A percentile compares a stretch with the other conserved stretches of the same genome.
Conservation (phyloP, 257 asterid species). For the Marsdenia floribunda region DNA sequence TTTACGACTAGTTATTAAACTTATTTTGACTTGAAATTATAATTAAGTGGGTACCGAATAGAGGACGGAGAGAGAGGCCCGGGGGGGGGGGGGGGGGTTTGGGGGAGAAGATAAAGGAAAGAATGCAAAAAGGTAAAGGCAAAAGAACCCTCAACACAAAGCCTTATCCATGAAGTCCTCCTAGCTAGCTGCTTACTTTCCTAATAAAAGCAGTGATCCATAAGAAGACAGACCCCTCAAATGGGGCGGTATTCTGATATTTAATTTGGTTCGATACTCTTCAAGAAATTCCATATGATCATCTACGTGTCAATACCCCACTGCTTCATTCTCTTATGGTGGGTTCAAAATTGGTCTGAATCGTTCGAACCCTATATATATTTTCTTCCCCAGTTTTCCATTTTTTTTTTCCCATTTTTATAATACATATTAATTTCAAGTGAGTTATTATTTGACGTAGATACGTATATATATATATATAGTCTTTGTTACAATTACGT, state of each 20-base stretch:
- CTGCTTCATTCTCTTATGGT: constrained; percentile 8
- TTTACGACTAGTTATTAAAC: no score
- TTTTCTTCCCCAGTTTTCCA: no score
- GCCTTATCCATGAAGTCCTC: constrained; percentile 10
- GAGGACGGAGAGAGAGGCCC: fast-evolving
- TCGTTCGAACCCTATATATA: no score
- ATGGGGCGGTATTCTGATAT: constrained; percentile 1
- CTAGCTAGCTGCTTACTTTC: neutral
- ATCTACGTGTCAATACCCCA: constrained; percentile 25
- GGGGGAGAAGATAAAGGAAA: neutral
- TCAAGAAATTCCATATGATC: neutral
- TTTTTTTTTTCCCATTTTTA: no score
- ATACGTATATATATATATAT: no score
- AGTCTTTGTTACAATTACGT: neutral
- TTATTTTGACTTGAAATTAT: no score
- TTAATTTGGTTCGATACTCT: neutral
- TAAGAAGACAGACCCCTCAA: constrained; percentile 4
- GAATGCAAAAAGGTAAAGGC: neutral
- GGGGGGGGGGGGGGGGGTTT: neutral
- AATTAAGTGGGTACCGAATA: no score
- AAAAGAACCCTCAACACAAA: constrained; percentile 24
- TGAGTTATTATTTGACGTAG: no score
- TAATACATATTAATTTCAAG: no score
- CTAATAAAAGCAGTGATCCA: constrained; percentile 15
- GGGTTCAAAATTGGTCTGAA: no score